phyloP scores from a whole-genome alignment of 2,329 filamentous ascomycete genomes.

The Rhinocladiella similis region DNA sequence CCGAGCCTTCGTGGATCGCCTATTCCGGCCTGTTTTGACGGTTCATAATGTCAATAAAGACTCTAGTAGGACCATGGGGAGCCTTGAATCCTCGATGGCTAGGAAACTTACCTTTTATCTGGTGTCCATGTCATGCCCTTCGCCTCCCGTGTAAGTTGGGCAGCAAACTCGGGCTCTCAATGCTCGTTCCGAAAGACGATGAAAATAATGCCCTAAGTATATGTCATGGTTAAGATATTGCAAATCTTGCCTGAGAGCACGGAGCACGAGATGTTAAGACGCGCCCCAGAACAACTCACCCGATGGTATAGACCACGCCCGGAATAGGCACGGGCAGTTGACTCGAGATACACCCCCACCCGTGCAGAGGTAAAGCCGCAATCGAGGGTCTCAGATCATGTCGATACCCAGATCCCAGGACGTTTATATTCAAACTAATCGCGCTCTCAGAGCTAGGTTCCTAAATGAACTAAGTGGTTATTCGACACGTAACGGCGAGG shows the following conservation, averaged over 20 bases:
- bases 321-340: slow-evolving; percentile 9
- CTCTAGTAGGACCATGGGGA: neutral
- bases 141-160: slow-evolving; percentile 20
- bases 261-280: neutral
- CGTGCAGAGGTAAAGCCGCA: slow-evolving; percentile 11
- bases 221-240: slow-evolving; percentile 4
- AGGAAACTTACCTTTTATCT: slow-evolving; percentile 23
- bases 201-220: slow-evolving; percentile 21
- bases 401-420: slow-evolving; percentile 8
- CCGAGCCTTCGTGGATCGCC: slow-evolving; percentile 28
- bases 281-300: slow-evolving; percentile 3
- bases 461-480: slow-evolving; percentile 7
- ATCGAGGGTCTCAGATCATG: slow-evolving; percentile 8
- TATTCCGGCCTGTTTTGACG: slow-evolving; percentile 23
- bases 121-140: slow-evolving; percentile 24
- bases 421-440: slow-evolving; percentile 10
- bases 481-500: neutral
- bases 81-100: too few relatives aligned
- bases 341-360: slow-evolving; percentile 10
- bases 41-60: slow-evolving; percentile 6
- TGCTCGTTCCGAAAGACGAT: slow-evolving; percentile 27
- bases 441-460: slow-evolving; percentile 6
- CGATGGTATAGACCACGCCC: slow-evolving; percentile 8
- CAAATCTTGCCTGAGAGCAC: slow-evolving; percentile 2
- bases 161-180: slow-evolving; percentile 20